phyloP scores from a whole-genome alignment of 208 protist species.

The Leishmania martiniquensis region DNA sequence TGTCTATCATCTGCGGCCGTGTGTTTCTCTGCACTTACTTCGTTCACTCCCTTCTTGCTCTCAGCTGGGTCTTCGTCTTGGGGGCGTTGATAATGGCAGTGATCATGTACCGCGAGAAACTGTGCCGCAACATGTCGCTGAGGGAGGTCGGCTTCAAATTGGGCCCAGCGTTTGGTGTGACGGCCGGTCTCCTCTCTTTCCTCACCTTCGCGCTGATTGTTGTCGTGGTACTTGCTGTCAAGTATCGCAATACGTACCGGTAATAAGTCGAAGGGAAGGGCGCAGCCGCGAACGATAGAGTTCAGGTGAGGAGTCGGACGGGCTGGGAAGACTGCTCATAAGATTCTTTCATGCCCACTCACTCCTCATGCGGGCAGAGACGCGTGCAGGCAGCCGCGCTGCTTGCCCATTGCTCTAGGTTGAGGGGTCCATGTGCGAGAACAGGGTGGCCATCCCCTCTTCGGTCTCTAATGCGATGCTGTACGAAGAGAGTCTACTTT shows the following conservation, averaged over 20 bases:
- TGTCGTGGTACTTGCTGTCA: slow-evolving; percentile 23
- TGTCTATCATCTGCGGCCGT: slow-evolving; percentile 36
- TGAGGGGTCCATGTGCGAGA: too few relatives aligned
- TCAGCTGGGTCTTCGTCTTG: slow-evolving; percentile 34
- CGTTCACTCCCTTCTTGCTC: slow-evolving; percentile 21
- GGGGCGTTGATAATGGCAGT: slow-evolving; percentile 28
- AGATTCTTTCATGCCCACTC: not conserved
- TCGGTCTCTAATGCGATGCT: too few relatives aligned
- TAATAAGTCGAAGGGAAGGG: slow-evolving; percentile 6
- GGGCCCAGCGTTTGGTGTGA: slow-evolving; percentile 40
- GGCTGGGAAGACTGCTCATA: not conserved
- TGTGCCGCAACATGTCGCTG: slow-evolving; percentile 34
- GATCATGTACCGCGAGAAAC: slow-evolving; percentile 15
- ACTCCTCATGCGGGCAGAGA: not conserved
- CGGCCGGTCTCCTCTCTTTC: slow-evolving; percentile 40
- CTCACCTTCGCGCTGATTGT: slow-evolving; percentile 25
- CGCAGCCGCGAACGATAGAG: not conserved
- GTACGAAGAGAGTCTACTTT: too few relatives aligned
- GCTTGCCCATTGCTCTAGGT: not conserved
- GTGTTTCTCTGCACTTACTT: slow-evolving; percentile 37
- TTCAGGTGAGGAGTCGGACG: not conserved
- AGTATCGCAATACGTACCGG: slow-evolving; percentile 15
- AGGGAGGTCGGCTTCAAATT: slow-evolving; percentile 41
- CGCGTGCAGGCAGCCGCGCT: not conserved
- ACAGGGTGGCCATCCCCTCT: too few relatives aligned